Evolutionary conservation across 1,284 basidiomycete genomes (phyloP), one percentile per base, ranked within the genome.

Genomic region (Cutaneotrichosporon curvatum): DNA sequence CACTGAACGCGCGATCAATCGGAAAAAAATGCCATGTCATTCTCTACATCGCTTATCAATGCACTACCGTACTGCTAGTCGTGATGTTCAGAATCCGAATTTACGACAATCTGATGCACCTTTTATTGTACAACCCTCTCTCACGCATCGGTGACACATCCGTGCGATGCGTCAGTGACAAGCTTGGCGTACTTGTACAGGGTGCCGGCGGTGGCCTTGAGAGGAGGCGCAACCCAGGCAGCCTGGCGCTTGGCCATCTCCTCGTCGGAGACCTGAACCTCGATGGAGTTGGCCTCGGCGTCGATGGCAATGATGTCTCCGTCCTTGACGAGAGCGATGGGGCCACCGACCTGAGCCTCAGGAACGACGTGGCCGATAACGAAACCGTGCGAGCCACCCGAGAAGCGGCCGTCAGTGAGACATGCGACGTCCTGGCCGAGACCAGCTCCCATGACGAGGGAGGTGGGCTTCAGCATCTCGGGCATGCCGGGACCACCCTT

Each of bases 361-460:
- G 94, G 94, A 5, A 67, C 63, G 23, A 68, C 63, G 48, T 70
- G 64, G 28, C 66, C 67, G 35, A 78, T 75, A 28, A 76, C 76
- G 62, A 79, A 78, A 8, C 75, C 75, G 64, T 76, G 75, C 34
- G 75, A 75, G 47, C 74, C 86, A 45, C 92, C 94, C 23, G 86
- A 90, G 78, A 98, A 98, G 35, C 94, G 81, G 37, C 94, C 94
- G 69, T 98, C 94, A 0, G 94, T 98, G 59, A 98, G 82, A 55
- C 95, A 80, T 1, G 92, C 92, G 3, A 91, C 92, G 43, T 86
- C 85, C 51, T 84, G 81, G 33, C 88, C 84, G 16, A 97, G 78
- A 33, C 94, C 94, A 44, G 92, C 92, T 28, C 94, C 94, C 74
- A 91, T 87, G 56, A 96, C 79, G 38, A 88, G 82, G 51, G 80